These are phyloP conservation scores for Nakazawaea wickerhamii DNA, from an alignment of 805 yeast genomes.

Conservation along the genomic window DNA sequence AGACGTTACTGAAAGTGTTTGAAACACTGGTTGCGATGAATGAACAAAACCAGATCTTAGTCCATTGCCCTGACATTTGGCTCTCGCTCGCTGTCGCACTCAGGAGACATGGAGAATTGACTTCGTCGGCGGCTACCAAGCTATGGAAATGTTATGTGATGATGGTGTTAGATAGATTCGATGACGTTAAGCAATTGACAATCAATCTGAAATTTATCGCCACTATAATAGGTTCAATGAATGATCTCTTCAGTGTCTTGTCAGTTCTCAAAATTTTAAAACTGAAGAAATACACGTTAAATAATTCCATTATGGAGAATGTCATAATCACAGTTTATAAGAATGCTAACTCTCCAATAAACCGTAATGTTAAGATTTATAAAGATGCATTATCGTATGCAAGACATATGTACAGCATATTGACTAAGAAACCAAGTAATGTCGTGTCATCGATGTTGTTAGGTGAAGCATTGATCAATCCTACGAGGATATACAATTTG, in stretches of 20 bases:
- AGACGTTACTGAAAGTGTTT: background rate
- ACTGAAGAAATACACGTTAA: background rate
- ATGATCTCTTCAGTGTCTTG: background rate
- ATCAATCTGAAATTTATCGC: slow-evolving; percentile 7
- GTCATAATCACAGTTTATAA: slow-evolving; percentile 4
- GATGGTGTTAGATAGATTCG: background rate
- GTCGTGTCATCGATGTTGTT: slow-evolving; percentile 7
- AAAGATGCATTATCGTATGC: background rate
- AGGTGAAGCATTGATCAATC: slow-evolving; percentile 9
- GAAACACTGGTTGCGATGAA: background rate
- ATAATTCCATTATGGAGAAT: background rate
- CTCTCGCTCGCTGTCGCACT: background rate
- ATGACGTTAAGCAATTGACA: background rate
- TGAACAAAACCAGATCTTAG: background rate
- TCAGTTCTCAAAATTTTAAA: background rate
- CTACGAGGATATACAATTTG: slow-evolving; percentile 1
- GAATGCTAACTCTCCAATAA: background rate
- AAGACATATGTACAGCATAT: slow-evolving; percentile 3
- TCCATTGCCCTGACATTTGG: slow-evolving; percentile 8
- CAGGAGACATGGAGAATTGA: background rate
- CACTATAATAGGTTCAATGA: background rate
- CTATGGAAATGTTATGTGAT: slow-evolving; percentile 3
- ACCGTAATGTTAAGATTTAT: background rate
- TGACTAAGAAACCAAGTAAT: background rate
- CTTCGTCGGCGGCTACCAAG: background rate